Evolutionary conservation across 768 basidiomycete genomes (phyloP).

Genomic region (Mycena haematopus): DNA sequence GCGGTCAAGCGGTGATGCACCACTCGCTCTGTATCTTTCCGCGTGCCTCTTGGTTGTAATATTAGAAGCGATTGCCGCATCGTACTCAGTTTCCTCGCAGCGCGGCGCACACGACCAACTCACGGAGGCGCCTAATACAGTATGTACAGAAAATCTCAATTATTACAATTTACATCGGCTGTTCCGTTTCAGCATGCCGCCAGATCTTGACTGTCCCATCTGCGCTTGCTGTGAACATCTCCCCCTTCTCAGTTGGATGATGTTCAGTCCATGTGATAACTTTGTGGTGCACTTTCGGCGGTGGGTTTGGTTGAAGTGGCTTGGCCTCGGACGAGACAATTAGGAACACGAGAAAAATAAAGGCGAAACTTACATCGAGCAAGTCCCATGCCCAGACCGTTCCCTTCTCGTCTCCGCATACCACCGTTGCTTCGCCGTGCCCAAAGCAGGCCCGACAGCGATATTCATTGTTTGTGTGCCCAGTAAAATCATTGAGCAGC

Average conservation of each 20-base stretch:
- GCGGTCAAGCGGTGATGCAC: constrained; percentile 29
- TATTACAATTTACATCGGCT: background rate
- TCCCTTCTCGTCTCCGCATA: constrained; percentile 92
- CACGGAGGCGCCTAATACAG: background rate
- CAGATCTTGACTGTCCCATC: constrained; percentile 94
- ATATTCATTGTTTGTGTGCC: constrained; percentile 78
- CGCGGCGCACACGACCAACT: no score
- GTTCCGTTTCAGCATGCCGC: constrained; percentile 51
- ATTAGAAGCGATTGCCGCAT: constrained; percentile 3
- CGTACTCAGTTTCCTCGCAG: background rate
- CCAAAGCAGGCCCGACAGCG: constrained; percentile 85
- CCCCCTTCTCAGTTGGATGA: constrained; percentile 80
- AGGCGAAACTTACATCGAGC: constrained; percentile 66
- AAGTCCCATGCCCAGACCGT: constrained; percentile 93
- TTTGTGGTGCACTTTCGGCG: constrained; percentile 80
- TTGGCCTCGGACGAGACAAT: constrained; percentile 59
- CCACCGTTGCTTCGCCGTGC: constrained; percentile 78
- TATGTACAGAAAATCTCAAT: constrained; percentile 4
- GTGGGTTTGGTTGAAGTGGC: constrained; percentile 72
- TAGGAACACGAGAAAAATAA: constrained; percentile 1
- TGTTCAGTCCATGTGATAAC: constrained; percentile 93
- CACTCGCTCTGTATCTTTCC: constrained; percentile 14
- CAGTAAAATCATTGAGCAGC: constrained; percentile 83
- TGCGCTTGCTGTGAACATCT: constrained; percentile 88
- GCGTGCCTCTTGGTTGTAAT: constrained; percentile 19